Conservation (phyloP, 352 stramenopile species). For the Globisporangium viniferum region DNA sequence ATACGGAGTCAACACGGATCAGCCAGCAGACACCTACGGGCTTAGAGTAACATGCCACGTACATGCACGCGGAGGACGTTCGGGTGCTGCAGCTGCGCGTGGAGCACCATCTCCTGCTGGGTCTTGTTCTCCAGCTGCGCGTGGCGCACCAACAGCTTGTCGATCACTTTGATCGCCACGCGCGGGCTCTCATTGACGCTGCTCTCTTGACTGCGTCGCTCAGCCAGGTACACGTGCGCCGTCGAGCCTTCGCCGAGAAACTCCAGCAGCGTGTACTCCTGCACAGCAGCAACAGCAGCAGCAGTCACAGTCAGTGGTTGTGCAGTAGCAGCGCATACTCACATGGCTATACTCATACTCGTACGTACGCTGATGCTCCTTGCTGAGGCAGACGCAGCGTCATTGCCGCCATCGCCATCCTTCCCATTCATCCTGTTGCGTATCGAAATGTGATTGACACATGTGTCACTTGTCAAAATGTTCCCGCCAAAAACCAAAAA, state of each 20-base stretch:
- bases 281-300: background rate
- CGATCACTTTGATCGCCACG: slow-evolving; percentile 83
- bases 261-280: slow-evolving; percentile 72
- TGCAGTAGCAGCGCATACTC: background rate
- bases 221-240: slow-evolving; percentile 72
- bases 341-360: background rate
- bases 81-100: slow-evolving; percentile 91
- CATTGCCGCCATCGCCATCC: background rate
- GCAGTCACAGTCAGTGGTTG: background rate
- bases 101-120: slow-evolving; percentile 69
- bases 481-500: no score
- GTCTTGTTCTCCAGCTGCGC: slow-evolving; percentile 57
- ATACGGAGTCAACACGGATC: no score
- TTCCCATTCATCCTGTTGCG: background rate
- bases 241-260: slow-evolving; percentile 76
- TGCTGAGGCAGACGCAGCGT: background rate
- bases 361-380: slow-evolving; percentile 12
- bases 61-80: slow-evolving; percentile 97
- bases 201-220: slow-evolving; percentile 8
- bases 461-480: background rate
- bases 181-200: slow-evolving; percentile 10
- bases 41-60: background rate
- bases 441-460: background rate
- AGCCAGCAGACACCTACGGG: no score
- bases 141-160: slow-evolving; percentile 69